These are phyloP conservation scores for Fusarium duplospermum DNA, from an alignment of 2,329 filamentous ascomycete genomes.

Conservation along the genomic window DNA sequence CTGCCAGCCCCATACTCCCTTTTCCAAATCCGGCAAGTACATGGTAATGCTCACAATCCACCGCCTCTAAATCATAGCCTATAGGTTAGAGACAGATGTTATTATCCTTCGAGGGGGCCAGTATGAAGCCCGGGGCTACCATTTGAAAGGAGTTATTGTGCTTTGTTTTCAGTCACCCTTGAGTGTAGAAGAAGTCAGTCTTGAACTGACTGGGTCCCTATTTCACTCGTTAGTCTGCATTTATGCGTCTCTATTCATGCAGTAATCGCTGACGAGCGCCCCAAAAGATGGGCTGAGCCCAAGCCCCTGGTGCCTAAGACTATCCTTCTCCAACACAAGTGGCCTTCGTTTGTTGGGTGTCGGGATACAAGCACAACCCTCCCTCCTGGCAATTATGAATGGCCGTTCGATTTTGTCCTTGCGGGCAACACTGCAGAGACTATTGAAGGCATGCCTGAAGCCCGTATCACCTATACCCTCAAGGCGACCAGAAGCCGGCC, in stretches of 20 bases:
- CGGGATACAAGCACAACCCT: neutral
- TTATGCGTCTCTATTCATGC: neutral
- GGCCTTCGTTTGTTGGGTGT: neutral
- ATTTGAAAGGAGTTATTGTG: neutral
- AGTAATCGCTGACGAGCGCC: neutral
- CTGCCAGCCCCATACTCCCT: neutral
- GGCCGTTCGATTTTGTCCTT: neutral
- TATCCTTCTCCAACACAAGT: neutral
- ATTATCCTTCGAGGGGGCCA: neutral
- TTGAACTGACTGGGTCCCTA: neutral
- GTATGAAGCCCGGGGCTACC: neutral
- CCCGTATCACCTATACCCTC: neutral
- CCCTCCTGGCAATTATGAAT: neutral
- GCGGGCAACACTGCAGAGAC: neutral
- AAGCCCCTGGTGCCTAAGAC: neutral
- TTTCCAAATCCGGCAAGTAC: neutral
- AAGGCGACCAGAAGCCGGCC: neutral
- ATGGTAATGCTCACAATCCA: neutral
- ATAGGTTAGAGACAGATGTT: neutral
- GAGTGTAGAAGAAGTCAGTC: neutral
- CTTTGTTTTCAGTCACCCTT: neutral
- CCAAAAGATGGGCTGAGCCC: neutral
- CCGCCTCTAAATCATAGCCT: neutral
- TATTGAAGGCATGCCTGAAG: neutral
- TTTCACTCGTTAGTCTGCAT: neutral